Base-by-base conservation (phyloP, 306 rosid species). In the Vachellia collinsii region DNA sequence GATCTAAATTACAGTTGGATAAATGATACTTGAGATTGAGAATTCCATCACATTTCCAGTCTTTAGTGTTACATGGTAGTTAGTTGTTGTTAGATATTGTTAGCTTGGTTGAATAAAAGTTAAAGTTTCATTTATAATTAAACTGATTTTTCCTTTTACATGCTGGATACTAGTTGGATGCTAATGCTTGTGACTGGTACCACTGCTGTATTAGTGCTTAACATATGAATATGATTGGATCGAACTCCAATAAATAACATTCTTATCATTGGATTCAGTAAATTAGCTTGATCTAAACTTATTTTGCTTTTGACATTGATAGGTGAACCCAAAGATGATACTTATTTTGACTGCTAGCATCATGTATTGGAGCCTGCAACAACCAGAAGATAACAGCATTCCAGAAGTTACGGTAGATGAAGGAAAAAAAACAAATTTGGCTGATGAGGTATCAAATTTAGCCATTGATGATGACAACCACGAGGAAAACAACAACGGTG, bases 251-350 rank as follows among this genome's bases (percentile, higher is more conserved):
- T 69, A 41, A 7, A 17, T 19, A 36, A 41, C 14, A 22, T 43
- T 65, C 47, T 23, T 54, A 2, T 77, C 68, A 77, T 29, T 58
- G 65, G 62, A 61, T 78, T 36, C 8, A 71, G 70, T 74, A 53
- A 25, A 56, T 36, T 37, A 6, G 47, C 29, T 61, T 34, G 56
- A 66, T 79, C 51, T 34, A n/a, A 16, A 59, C 81, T 80, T 72
- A 61, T 77, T 62, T 44, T 78, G 70, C 70, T 11, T 73, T 9
- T 36, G 38, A 69, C 80, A 76, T 76, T 77, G 58, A 59, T 84
- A 95, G 99, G 98, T 93, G 74, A 95, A 93, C 88, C 98, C 86
- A 84, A 95, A 95, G 93, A 95, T 95, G 99, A 91, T 95, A n/a
- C 97, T 95, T 53, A 90, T 79, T 70, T 79, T 95, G 91, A 83